Evolutionary conservation across 371 early-diverging fungal species (phyloP).

Genomic region (Synchytrium microbalum): DNA sequence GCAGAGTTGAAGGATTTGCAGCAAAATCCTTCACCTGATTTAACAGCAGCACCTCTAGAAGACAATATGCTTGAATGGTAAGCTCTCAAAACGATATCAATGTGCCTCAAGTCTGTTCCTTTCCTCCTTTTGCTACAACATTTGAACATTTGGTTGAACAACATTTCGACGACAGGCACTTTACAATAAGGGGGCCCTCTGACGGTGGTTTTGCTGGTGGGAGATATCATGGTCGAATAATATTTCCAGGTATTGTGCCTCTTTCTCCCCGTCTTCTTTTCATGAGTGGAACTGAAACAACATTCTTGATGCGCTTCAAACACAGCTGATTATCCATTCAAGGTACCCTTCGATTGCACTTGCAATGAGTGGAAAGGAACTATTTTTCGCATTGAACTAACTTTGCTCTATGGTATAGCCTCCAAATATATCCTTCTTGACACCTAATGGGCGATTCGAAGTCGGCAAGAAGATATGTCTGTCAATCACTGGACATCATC

Average conservation of each 20-base stretch:
- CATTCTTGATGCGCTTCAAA: constrained; percentile 58
- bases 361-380: neutral
- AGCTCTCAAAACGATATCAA: too few species aligned
- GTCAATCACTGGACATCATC: constrained; percentile 86
- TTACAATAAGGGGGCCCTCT: constrained; percentile 81
- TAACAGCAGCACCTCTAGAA: constrained; percentile 35
- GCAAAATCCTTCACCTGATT: constrained; percentile 33
- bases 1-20: constrained; percentile 35
- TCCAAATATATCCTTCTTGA: constrained; percentile 80
- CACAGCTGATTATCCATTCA: constrained; percentile 90
- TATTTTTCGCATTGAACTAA: neutral
- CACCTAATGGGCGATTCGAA: constrained; percentile 74
- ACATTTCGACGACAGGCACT: constrained; percentile 71
- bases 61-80: constrained; percentile 42
- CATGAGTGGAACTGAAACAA: neutral
- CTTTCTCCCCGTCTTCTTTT: too few species aligned
- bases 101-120: neutral
- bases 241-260: too few species aligned
- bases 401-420: too few species aligned
- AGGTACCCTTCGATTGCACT: constrained; percentile 25
- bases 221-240: constrained; percentile 43
- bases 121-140: neutral
- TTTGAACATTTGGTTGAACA: neutral
- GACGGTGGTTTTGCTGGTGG: constrained; percentile 84
- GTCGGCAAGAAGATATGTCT: constrained; percentile 85